Evolutionary conservation across 164 flowering plant genomes (phyloP).

Genomic region (Vitis vinifera): DNA sequence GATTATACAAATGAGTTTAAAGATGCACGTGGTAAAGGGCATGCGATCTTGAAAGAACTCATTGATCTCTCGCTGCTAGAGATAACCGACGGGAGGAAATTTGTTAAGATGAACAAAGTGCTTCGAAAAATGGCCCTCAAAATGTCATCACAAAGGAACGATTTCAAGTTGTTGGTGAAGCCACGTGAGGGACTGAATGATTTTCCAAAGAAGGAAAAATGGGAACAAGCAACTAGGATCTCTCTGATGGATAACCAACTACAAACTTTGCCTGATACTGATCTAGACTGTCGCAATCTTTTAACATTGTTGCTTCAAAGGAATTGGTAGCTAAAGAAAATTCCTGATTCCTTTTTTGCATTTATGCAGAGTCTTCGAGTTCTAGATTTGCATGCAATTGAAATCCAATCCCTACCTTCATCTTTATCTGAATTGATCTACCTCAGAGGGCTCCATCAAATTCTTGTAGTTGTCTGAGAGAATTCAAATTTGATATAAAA

Average conservation of each 20-base stretch:
- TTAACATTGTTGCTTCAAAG: too few relatives aligned
- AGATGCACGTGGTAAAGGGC: conserved; percentile 14
- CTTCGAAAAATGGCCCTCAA: conserved; percentile 19
- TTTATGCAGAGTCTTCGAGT: too few relatives aligned
- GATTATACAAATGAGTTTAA: not conserved
- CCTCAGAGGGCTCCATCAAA: too few relatives aligned
- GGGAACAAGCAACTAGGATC: conserved; percentile 15
- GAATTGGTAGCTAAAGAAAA: too few relatives aligned
- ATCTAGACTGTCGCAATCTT: too few relatives aligned
- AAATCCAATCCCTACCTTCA: too few relatives aligned
- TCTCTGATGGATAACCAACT: conserved; percentile 12
- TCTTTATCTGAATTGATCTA: too few relatives aligned
- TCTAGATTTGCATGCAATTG: too few relatives aligned
- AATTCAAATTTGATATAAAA: too few relatives aligned
- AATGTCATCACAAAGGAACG: not conserved
- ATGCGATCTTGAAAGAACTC: conserved; percentile 12
- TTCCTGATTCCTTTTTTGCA: too few relatives aligned
- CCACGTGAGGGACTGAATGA: conserved; percentile 2
- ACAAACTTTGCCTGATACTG: too few relatives aligned
- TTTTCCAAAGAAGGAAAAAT: conserved; percentile 7
- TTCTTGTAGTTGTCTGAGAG: too few relatives aligned
- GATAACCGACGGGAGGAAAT: not conserved
- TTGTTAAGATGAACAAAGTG: conserved; percentile 23
- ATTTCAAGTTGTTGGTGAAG: conserved; percentile 10
- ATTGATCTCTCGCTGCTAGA: conserved; percentile 17